Percentiles rank a stretch among this genome's conserved stretches.
phyloP scores from a whole-genome alignment of 2,329 filamentous ascomycete species.

The Calonectria naviculata region DNA sequence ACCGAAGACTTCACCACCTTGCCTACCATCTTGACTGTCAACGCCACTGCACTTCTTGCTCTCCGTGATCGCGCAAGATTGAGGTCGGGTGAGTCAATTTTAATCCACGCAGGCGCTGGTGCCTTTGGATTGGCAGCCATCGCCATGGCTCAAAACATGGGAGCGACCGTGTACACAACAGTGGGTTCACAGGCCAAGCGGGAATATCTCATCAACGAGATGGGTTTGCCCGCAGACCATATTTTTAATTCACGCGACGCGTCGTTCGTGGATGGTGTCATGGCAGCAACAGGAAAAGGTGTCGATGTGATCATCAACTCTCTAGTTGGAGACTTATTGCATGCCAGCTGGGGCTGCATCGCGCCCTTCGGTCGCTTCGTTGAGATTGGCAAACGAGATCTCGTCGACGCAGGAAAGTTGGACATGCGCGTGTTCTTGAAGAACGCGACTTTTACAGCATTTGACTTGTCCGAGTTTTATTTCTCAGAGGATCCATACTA shows the following conservation, averaged over 20 bases:
- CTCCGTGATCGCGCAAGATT: not conserved
- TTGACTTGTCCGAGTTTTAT: not conserved
- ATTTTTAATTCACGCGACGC: not conserved
- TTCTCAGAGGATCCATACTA: not conserved
- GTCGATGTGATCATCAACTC: not conserved
- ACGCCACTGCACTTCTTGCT: not conserved
- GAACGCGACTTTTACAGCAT: not conserved
- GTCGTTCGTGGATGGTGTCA: not conserved
- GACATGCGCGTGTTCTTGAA: slow-evolving; percentile 1
- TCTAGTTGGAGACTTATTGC: not conserved
- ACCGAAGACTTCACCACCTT: not conserved
- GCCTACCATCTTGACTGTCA: not conserved
- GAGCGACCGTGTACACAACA: not conserved
- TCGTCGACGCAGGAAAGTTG: not conserved
- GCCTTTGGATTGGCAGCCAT: not conserved
- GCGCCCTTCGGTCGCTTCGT: slow-evolving; percentile 4
- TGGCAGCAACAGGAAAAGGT: not conserved
- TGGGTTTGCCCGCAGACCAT: not conserved
- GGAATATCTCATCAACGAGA: not conserved
- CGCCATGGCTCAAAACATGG: not conserved
- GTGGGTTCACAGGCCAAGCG: not conserved
- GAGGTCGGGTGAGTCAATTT: not conserved
- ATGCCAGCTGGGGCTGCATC: slow-evolving; percentile 2
- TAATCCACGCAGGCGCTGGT: not conserved
- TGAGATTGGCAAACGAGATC: slow-evolving; percentile 5